Evolutionary conservation across 495 filamentous ascomycete genomes (phyloP), one percentile per base, ranked within the genome.

Genomic region (Annulohypoxylon stygium): DNA sequence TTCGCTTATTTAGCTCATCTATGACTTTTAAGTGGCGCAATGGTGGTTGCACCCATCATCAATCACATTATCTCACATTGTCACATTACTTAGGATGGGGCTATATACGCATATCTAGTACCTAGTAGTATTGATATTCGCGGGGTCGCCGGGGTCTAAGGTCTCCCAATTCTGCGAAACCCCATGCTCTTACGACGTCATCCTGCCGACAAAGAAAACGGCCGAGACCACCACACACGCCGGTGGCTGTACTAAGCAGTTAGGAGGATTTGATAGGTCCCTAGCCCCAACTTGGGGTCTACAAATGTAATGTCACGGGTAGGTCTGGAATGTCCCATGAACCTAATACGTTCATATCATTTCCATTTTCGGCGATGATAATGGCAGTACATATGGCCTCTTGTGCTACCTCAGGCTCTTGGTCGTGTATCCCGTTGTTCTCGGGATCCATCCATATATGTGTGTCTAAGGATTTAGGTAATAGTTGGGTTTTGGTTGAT

Each of bases 81-180:
- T 47, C 43, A 47, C 43, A 47, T 18, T 47, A 54, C 25, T 43
- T 30, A 54, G 3, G 20, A 73, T 73, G 50, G 64, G 70, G 10
- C 65, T 62, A 63, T 58, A 36, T 67, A 33, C 33, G 30, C 54
- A 71, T 59, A 30, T 55, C 20, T 37, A 48, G 26, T 30, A 30
- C 26, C 26, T 30, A 30, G 30, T 30, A 30, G 30, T 58, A 39
- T 68, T 16, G 45, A 51, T 65, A 54, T 47, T 47, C 59, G 73
- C 68, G 73, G 73, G 73, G 73, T 75, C 64, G 68, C 68, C 68
- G 60, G 73, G 59, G 73, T 51, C 67, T 66, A 70, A 67, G 61
- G 59, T 70, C 48, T 60, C 41, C 62, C 34, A 67, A 43, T 14
- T 45, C 34, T 71, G 58, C 62, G 65, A 43, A 37, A 71, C 51